These are phyloP conservation scores for Ceratocystis smalleyi DNA, from an alignment of 2,329 filamentous ascomycete species.

Conservation along the genomic window DNA sequence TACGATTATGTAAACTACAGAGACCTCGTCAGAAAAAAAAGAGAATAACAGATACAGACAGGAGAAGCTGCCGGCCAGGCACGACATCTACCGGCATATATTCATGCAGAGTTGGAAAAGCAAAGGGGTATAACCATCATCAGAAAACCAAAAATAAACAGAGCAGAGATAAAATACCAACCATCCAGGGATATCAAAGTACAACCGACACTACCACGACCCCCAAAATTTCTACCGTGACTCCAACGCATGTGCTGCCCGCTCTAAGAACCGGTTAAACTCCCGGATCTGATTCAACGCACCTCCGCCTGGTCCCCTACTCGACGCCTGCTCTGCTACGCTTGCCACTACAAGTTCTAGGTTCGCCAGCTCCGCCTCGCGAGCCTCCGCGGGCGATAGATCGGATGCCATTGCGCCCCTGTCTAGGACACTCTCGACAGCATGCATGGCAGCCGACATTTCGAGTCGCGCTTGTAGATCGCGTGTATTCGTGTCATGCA, in stretches of 20 bases:
- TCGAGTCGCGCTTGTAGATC: conserved; percentile 30
- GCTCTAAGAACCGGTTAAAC: conserved; percentile 49
- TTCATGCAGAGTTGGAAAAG: conserved; percentile 1
- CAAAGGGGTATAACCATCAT: conserved; percentile 11
- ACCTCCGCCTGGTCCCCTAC: conserved; percentile 34
- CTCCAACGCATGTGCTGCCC: conserved; percentile 42
- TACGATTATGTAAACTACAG: not conserved
- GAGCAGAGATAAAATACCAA: not conserved
- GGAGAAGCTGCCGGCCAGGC: not conserved
- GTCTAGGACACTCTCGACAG: conserved; percentile 43
- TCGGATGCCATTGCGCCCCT: conserved; percentile 35
- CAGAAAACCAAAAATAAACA: conserved; percentile 9
- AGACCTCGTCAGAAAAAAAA: not conserved
- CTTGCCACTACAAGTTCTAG: conserved; percentile 42
- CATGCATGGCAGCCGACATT: conserved; percentile 44
- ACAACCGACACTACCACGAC: not conserved
- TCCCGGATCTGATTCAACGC: conserved; percentile 40
- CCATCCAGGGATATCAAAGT: not conserved
- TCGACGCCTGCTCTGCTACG: conserved; percentile 39
- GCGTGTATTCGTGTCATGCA: conserved; percentile 38
- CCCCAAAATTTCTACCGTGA: conserved; percentile 22
- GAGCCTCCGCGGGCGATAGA: conserved; percentile 27
- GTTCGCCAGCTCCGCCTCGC: conserved; percentile 40
- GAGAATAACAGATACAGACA: not conserved
- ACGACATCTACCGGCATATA: not conserved